Evolutionary conservation across 2,329 filamentous ascomycete species (phyloP).

Genomic region (Intubia oerlemansii): DNA sequence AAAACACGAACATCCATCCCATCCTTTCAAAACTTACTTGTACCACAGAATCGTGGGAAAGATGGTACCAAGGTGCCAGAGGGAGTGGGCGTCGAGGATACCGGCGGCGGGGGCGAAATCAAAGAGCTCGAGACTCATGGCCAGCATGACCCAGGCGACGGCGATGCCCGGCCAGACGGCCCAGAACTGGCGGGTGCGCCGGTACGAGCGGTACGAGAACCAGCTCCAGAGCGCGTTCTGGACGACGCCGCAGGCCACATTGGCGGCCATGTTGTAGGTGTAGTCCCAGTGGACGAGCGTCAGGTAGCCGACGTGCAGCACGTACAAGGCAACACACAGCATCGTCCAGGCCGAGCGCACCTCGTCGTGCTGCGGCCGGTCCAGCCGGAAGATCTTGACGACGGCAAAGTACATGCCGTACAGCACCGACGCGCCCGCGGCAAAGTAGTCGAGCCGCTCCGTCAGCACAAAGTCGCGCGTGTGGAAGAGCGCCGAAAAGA

Average conservation of each 20-base stretch:
- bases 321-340: conserved; percentile 50
- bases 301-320: conserved; percentile 61
- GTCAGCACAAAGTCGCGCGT: conserved; percentile 68
- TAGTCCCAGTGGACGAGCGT: conserved; percentile 84
- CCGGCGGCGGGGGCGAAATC: conserved; percentile 77
- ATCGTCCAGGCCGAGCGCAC: conserved; percentile 55
- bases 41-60: conserved; percentile 81
- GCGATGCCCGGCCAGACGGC: conserved; percentile 76
- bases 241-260: conserved; percentile 59
- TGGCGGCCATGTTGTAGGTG: conserved; percentile 93
- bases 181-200: conserved; percentile 52
- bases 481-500: conserved; percentile 81
- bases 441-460: conserved; percentile 94
- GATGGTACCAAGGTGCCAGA: conserved; percentile 93
- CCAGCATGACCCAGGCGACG: conserved; percentile 76
- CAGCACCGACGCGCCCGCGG: conserved; percentile 68
- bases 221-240: conserved; percentile 72
- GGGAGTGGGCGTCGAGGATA: conserved; percentile 74
- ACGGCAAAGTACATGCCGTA: conserved; percentile 79
- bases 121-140: conserved; percentile 88
- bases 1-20: not conserved
- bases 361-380: conserved; percentile 17
- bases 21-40: conserved; percentile 60
- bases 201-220: conserved; percentile 60
- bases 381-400: conserved; percentile 66